phyloP scores from a whole-genome alignment of 2,329 filamentous ascomycete species.

The Zarea fungicola region DNA sequence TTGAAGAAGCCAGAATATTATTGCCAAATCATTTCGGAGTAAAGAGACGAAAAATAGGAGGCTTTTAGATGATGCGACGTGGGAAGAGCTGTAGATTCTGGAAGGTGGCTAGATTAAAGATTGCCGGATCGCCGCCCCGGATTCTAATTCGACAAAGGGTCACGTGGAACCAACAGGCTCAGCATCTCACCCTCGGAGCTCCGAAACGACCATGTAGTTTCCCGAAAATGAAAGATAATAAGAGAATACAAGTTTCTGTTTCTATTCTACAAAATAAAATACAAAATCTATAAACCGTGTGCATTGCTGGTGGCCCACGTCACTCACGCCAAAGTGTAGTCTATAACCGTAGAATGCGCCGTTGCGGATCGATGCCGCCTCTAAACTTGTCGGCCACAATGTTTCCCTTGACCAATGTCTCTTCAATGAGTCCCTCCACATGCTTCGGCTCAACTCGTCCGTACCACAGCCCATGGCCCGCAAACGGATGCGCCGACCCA shows the following conservation, averaged over 20 bases:
- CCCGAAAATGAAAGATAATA: too few relatives aligned
- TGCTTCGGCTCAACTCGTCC: conserved; percentile 70
- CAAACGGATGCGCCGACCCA: conserved; percentile 50
- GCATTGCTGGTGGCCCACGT: too few relatives aligned
- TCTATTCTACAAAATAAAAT: too few relatives aligned
- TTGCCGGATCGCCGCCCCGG: neutral
- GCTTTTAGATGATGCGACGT: too few relatives aligned
- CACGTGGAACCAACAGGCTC: conserved; percentile 10
- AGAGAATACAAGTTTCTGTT: too few relatives aligned
- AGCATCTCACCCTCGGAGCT: too few relatives aligned
- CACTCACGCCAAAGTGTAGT: too few relatives aligned
- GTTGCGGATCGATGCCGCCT: conserved; percentile 57
- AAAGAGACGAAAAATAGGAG: too few relatives aligned
- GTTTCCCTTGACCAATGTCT: conserved; percentile 63
- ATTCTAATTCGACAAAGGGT: neutral
- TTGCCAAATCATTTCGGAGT: neutral
- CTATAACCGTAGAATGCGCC: conserved; percentile 46
- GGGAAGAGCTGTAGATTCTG: too few relatives aligned
- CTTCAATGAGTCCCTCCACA: conserved; percentile 68
- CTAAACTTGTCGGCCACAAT: conserved; percentile 68
- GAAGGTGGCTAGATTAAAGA: too few relatives aligned
- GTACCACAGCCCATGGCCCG: conserved; percentile 76
- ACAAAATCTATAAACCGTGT: too few relatives aligned
- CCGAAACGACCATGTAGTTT: too few relatives aligned
- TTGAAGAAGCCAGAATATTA: neutral